phyloP scores from a whole-genome alignment of 768 basidiomycete genomes.

The Tricholoma sp. region DNA sequence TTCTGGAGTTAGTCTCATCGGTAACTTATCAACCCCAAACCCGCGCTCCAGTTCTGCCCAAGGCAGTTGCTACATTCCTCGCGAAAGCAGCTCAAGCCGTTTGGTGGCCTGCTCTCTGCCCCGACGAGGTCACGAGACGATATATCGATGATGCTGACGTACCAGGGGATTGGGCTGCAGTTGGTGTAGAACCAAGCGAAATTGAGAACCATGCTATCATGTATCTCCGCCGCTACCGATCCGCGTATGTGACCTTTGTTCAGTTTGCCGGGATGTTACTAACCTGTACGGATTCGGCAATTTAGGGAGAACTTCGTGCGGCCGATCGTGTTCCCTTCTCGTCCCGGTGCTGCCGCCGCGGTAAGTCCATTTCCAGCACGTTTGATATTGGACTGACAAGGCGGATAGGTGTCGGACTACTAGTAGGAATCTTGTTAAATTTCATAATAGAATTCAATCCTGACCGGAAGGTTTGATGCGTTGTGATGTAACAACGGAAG shows the following conservation, averaged over 20 bases:
- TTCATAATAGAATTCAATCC: not conserved
- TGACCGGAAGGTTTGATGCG: not conserved
- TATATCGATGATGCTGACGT: slow-evolving; percentile 78
- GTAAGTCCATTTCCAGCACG: slow-evolving; percentile 23
- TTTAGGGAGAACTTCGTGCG: slow-evolving; percentile 61
- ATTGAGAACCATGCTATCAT: slow-evolving; percentile 85
- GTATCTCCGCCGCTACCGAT: slow-evolving; percentile 85
- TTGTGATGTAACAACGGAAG: not conserved
- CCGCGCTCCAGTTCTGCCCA: slow-evolving; percentile 71
- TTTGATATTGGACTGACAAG: slow-evolving; percentile 6
- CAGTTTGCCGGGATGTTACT: slow-evolving; percentile 5
- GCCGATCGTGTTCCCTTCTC: slow-evolving; percentile 59
- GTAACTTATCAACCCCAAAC: slow-evolving; percentile 76
- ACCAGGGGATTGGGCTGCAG: slow-evolving; percentile 75
- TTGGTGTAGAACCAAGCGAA: slow-evolving; percentile 77
- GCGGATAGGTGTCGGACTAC: slow-evolving; percentile 19
- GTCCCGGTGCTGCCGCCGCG: slow-evolving; percentile 26
- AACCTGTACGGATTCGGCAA: slow-evolving; percentile 16
- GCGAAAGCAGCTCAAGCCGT: slow-evolving; percentile 55
- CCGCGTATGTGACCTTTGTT: slow-evolving; percentile 57
- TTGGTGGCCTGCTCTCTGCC: slow-evolving; percentile 93
- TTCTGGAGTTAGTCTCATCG: slow-evolving; percentile 71
- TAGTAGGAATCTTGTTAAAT: not conserved
- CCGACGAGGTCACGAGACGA: slow-evolving; percentile 86
- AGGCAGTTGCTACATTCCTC: slow-evolving; percentile 57